Evolutionary conservation across 1,284 basidiomycete species (phyloP).

Genomic region (Rhodotorula sp.): DNA sequence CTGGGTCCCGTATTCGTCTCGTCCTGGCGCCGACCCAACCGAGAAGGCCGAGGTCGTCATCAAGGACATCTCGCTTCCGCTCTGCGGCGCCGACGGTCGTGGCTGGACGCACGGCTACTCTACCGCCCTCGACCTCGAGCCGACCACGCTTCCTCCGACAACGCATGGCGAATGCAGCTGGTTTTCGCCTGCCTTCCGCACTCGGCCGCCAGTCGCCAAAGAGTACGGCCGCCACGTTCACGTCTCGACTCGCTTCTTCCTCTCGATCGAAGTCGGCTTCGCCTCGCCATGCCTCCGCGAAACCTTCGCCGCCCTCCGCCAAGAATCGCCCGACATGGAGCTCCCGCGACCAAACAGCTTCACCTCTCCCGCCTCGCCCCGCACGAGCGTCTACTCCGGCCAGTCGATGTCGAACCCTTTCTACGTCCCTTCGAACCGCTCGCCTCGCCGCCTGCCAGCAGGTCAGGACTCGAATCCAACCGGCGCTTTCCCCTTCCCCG

Average conservation of each 20-base stretch:
- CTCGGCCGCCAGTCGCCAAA: conserved; percentile 39
- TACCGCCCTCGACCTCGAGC: conserved; percentile 45
- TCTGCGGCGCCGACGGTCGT: conserved; percentile 37
- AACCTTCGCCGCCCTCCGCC: conserved; percentile 32
- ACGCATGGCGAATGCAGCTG: conserved; percentile 46
- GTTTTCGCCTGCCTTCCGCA: conserved; percentile 46
- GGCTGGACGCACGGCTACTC: conserved; percentile 47
- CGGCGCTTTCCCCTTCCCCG: conserved; percentile 42
- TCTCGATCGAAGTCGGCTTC: conserved; percentile 47
- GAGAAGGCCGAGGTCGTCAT: conserved; percentile 45
- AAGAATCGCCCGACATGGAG: conserved; percentile 39
- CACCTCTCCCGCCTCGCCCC: conserved; percentile 37
- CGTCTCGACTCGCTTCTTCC: conserved; percentile 51
- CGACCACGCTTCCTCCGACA: conserved; percentile 39
- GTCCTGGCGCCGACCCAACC: conserved; percentile 44
- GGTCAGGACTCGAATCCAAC: conserved; percentile 11
- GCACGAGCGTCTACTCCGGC: conserved; percentile 44
- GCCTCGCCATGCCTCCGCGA: conserved; percentile 38
- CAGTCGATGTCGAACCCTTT: conserved; percentile 41
- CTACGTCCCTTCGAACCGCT: conserved; percentile 25
- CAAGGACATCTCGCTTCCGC: conserved; percentile 45
- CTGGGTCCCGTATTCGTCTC: conserved; percentile 47
- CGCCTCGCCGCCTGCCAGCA: background rate
- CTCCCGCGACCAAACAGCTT: conserved; percentile 40
- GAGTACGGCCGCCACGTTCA: conserved; percentile 45